Conservation (phyloP, 225 moss, liverwort and hornwort genomes). For the Straminergon stramineum region DNA sequence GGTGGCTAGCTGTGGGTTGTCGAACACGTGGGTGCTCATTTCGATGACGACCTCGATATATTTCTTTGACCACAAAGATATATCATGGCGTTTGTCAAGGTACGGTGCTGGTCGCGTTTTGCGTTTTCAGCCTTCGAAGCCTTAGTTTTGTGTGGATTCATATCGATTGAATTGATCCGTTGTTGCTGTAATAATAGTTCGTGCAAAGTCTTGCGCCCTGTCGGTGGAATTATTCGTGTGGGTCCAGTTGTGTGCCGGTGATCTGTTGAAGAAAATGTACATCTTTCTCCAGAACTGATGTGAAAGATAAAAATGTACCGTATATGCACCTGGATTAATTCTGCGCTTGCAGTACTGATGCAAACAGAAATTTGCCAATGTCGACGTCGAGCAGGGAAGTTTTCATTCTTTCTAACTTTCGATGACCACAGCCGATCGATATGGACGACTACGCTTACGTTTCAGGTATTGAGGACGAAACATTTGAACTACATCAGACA, state of each 20-base stretch:
- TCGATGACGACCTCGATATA: background rate
- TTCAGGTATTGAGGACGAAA: background rate
- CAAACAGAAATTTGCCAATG: background rate
- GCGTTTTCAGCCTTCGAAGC: background rate
- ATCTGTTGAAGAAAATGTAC: background rate
- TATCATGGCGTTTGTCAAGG: background rate
- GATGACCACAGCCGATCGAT: background rate
- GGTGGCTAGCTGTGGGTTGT: background rate
- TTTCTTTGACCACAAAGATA: background rate
- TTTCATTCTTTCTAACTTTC: background rate
- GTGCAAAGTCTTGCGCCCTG: background rate
- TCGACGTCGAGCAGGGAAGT: background rate
- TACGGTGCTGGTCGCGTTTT: background rate
- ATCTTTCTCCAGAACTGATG: background rate
- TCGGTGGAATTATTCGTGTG: background rate
- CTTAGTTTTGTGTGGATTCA: background rate
- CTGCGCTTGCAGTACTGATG: background rate
- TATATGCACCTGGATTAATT: background rate
- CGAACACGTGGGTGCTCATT: background rate
- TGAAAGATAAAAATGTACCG: background rate
- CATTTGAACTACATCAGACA: background rate
- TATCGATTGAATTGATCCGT: background rate
- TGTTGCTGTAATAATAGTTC: background rate
- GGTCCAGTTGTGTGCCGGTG: background rate
- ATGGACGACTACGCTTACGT: background rate